These are phyloP conservation scores for Hypoxylon sp. DNA, from an alignment of 2,329 filamentous ascomycete species.

Conservation along the genomic window DNA sequence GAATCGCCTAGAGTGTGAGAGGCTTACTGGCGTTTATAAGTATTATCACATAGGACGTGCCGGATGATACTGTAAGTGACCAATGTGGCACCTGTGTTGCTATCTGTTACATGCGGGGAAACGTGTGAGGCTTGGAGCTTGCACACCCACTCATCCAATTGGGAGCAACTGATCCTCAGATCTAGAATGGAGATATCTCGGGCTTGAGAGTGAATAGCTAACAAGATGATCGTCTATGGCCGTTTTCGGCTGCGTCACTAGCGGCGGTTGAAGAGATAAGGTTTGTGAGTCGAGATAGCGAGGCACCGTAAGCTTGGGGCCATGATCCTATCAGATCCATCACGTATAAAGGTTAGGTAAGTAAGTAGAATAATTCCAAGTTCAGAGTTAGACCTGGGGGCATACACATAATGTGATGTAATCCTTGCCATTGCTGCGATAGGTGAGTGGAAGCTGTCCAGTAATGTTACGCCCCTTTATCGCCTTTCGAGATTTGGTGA, in stretches of 20 bases:
- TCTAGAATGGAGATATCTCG: conserved; percentile 46
- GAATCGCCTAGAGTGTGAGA: conserved; percentile 2
- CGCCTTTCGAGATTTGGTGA: conserved; percentile 12
- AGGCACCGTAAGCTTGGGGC: background rate
- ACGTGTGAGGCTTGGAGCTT: background rate
- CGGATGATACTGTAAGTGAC: background rate
- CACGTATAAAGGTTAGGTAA: conserved; percentile 37
- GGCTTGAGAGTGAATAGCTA: conserved; percentile 30
- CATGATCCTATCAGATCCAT: conserved; percentile 25
- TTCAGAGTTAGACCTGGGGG: conserved; percentile 8
- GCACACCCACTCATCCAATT: conserved; percentile 28
- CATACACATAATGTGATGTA: conserved; percentile 28
- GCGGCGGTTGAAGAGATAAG: conserved; percentile 43
- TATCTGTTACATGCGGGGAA: conserved; percentile 16
- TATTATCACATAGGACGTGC: conserved; percentile 2
- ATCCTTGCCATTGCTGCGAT: conserved; percentile 40
- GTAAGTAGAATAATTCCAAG: conserved; percentile 22
- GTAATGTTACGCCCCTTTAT: conserved; percentile 32
- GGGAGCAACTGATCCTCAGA: conserved; percentile 19
- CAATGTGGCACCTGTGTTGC: conserved; percentile 1
- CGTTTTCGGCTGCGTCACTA: conserved; percentile 48
- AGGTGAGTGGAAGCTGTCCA: conserved; percentile 15
- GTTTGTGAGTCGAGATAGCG: conserved; percentile 40
- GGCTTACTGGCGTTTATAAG: conserved; percentile 3
- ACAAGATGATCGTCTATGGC: conserved; percentile 23